These are phyloP conservation scores for Staphylotrichum longicolle DNA, from an alignment of 495 filamentous ascomycete species.

Conservation along the genomic window DNA sequence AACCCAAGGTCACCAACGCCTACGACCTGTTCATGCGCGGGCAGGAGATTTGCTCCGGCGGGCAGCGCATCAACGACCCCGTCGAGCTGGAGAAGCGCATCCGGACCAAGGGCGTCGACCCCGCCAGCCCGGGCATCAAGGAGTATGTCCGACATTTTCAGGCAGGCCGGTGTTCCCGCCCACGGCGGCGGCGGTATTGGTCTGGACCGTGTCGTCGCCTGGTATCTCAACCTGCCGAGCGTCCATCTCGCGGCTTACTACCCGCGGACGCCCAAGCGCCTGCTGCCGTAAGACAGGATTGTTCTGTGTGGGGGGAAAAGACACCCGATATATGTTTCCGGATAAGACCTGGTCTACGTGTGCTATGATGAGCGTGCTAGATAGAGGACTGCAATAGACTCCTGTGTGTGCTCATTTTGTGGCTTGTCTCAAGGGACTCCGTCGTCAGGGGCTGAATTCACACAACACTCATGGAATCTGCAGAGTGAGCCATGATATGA, in stretches of 20 bases:
- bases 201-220: conserved; percentile 84
- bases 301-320: too few species aligned
- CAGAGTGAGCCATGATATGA: too few species aligned
- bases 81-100: conserved; percentile 67
- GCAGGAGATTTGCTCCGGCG: conserved; percentile 72
- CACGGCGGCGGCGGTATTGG: conserved; percentile 88
- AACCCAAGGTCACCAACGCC: conserved; percentile 70
- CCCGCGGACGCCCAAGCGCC: conserved; percentile 80
- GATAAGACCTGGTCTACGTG: too few species aligned
- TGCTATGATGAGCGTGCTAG: too few species aligned
- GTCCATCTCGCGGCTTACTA: conserved; percentile 76
- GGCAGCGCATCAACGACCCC: conserved; percentile 79
- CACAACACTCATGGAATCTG: too few species aligned
- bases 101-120: conserved; percentile 69
- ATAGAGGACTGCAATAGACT: too few species aligned
- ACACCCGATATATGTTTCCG: not conserved
- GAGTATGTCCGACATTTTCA: conserved; percentile 81
- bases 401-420: too few species aligned
- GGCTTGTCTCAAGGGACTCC: too few species aligned
- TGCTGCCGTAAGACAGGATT: conserved; percentile 56
- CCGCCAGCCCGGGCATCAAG: conserved; percentile 68
- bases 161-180: conserved; percentile 66
- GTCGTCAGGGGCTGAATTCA: too few species aligned
- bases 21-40: conserved; percentile 94
- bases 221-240: conserved; percentile 80